Evolutionary conservation across 2,329 filamentous ascomycete species (phyloP).

Genomic region (Stagonosporopsis rhizophila): DNA sequence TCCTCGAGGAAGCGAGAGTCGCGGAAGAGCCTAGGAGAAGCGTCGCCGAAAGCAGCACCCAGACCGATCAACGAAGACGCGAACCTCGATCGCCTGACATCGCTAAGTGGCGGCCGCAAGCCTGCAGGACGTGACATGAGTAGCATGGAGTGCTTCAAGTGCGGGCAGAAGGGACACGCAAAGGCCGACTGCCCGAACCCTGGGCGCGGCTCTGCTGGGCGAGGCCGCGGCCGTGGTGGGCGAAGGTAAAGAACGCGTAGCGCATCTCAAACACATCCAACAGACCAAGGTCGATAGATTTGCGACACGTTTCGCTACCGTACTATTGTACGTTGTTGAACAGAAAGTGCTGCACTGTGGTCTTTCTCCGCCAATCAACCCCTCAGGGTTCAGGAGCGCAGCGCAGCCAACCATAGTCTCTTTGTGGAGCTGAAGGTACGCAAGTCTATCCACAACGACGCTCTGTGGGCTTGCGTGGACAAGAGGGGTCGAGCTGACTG

Average conservation of each 20-base stretch:
- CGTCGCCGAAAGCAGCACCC: conserved; percentile 60
- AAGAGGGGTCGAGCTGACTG: conserved; percentile 2
- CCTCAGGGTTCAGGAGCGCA: background rate
- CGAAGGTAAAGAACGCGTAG: conserved; percentile 24
- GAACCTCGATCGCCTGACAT: conserved; percentile 66
- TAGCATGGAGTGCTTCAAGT: conserved; percentile 64
- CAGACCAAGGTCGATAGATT: background rate
- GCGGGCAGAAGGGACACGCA: conserved; percentile 68
- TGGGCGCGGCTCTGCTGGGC: conserved; percentile 35
- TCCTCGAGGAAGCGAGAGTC: conserved; percentile 52
- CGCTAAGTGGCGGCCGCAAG: conserved; percentile 57
- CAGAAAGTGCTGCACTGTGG: background rate
- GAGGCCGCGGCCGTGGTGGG: conserved; percentile 31
- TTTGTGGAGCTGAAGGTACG: background rate
- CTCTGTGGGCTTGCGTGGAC: background rate
- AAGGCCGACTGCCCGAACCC: conserved; percentile 61
- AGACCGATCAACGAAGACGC: conserved; percentile 70
- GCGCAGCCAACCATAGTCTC: background rate
- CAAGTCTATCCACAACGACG: background rate
- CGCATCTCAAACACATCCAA: background rate
- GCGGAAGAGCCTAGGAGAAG: conserved; percentile 54
- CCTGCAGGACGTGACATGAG: conserved; percentile 34
- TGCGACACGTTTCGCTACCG: background rate
- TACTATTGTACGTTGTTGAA: background rate
- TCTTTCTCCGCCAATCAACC: background rate